Conservation (phyloP, 1,139 yeast genomes). For the Geotrichum klebahnii region DNA sequence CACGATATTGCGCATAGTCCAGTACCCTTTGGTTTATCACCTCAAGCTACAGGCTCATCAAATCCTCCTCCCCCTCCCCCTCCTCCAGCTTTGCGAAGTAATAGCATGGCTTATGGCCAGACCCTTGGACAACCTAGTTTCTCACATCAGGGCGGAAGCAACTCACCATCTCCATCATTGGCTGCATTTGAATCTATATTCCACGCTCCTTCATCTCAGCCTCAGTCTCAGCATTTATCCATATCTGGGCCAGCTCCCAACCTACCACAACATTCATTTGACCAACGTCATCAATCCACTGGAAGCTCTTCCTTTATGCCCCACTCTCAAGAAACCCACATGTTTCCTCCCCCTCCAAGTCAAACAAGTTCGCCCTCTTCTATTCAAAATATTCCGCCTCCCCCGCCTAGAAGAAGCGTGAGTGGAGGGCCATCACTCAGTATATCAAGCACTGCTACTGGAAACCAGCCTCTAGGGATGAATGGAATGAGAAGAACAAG, state of each 20-base stretch:
- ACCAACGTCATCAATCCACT: background rate
- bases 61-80: constrained; percentile 11
- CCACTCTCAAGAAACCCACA: constrained; percentile 1
- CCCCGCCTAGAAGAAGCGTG: constrained; percentile 17
- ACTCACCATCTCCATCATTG: constrained; percentile 12
- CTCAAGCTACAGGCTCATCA: constrained; percentile 12
- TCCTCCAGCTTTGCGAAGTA: no score
- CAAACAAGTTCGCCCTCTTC: background rate
- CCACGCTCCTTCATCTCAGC: constrained; percentile 6
- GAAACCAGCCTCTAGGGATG: constrained; percentile 6
- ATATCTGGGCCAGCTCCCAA: background rate
- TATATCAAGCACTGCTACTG: constrained; percentile 5
- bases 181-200: constrained; percentile 16
- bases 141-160: background rate
- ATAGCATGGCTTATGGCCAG: constrained; percentile 1
- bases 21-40: constrained; percentile 13
- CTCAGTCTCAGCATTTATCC: background rate
- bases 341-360: background rate
- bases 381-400: constrained; percentile 8
- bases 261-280: background rate
- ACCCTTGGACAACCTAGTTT: background rate
- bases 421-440: constrained; percentile 10
- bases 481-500: constrained; percentile 2
- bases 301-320: background rate
- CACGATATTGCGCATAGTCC: constrained; percentile 1